phyloP scores from a whole-genome alignment of 768 basidiomycete genomes.

The Favolaschia claudopus region DNA sequence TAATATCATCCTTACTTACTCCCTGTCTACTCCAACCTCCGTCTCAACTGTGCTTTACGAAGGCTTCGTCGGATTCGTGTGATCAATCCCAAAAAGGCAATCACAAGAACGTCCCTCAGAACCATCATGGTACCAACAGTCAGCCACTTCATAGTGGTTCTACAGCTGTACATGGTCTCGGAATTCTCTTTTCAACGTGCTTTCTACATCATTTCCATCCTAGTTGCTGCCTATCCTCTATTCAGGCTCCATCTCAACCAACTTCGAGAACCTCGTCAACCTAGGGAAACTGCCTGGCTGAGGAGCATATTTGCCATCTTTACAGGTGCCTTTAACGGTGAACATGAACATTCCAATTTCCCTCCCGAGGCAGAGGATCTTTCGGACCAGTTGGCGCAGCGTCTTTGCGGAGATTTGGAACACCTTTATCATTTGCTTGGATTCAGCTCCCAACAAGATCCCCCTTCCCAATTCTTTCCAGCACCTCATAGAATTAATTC shows the following conservation, averaged over 20 bases:
- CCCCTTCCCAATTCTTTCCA: not conserved
- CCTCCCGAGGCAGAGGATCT: not conserved
- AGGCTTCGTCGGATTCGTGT: no score
- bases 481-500: not conserved
- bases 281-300: conserved; percentile 16
- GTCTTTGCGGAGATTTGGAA: not conserved
- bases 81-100: no score
- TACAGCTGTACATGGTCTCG: conserved; percentile 1
- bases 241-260: conserved; percentile 18
- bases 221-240: conserved; percentile 13
- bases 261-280: conserved; percentile 2
- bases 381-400: not conserved
- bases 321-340: not conserved
- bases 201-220: conserved; percentile 11
- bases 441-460: not conserved
- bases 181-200: conserved; percentile 8
- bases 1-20: no score
- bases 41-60: no score
- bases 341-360: conserved; percentile 16
- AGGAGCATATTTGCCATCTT: not conserved
- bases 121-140: conserved; percentile 1
- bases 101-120: no score
- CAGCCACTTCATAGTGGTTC: conserved; percentile 7
- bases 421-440: not conserved
- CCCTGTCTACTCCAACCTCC: no score